Evolutionary conservation across 2,329 filamentous ascomycete species (phyloP), one percentile per base, ranked within the genome.

Genomic region (Epichloe baconii): DNA sequence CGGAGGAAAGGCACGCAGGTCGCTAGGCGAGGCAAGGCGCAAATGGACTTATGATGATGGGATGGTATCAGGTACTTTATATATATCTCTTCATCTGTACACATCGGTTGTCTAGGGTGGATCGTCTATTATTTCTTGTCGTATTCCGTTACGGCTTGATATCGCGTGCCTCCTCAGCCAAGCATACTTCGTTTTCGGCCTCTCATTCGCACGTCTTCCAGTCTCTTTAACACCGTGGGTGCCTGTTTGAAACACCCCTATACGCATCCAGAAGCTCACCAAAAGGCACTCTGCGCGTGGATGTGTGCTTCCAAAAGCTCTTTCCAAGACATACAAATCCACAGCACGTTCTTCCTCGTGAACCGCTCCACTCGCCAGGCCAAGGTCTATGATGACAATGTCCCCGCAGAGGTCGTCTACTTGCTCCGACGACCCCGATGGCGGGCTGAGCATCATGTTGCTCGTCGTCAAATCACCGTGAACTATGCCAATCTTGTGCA

Each of bases 151-250:
- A 11, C 31, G 3, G 31, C 31, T 11, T 31, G 8, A 31, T 31
- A 31, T 31, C 31, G 10, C 3, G 31, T 31, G 31, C 31, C 52
- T 40, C 50, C 56, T 62, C 57, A 97, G 31, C 93, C 93, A 58
- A 98, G 66, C 93, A 98, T 98, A 66, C 89, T 97, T 68, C 88
- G 85, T 79, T 98, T 98, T 64, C 93, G 77, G 3, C 93, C 93
- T 66, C 93, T 82, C 83, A 95, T 81, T 64, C 93, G 80, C 45
- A 98, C 93, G 57, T 95, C 91, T 65, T 95, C 89, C 55, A 98
- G 68, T 65, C 83, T 86, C 71, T 80, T 88, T 64, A 98, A 68
- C 21, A 90, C 88, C 19, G 79, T 72, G 52, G 72, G 77, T 0
- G 86, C 85, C 15, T 86, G 86, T 70, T 88, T 89, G 63, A 86